These are phyloP conservation scores for Psilocybe azurescens DNA, from an alignment of 768 basidiomycete species.

Conservation along the genomic window DNA sequence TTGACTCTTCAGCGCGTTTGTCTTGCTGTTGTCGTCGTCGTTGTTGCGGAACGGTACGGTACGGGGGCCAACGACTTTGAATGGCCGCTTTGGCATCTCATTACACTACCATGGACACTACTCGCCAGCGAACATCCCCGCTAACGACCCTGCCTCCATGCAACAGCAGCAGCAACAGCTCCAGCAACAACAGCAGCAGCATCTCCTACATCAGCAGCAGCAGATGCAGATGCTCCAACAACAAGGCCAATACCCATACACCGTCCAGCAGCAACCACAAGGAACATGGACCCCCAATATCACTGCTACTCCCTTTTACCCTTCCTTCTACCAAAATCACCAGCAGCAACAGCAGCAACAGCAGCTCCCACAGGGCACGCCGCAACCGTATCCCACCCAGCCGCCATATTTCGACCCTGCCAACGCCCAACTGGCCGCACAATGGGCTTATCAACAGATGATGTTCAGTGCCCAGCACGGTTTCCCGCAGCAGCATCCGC, in stretches of 20 bases:
- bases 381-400: constrained; percentile 56
- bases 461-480: constrained; percentile 76
- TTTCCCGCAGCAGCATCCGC: constrained; percentile 40
- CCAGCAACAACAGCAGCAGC: constrained; percentile 6
- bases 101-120: constrained; percentile 65
- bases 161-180: not conserved
- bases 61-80: constrained; percentile 30
- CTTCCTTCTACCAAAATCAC: constrained; percentile 76
- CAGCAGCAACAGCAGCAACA: constrained; percentile 57
- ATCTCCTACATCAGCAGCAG: constrained; percentile 30
- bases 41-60: constrained; percentile 1
- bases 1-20: not conserved
- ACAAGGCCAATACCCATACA: constrained; percentile 19
- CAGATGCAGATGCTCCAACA: constrained; percentile 20
- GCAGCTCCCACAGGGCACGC: constrained; percentile 32
- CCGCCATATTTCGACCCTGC: constrained; percentile 75
- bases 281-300: constrained; percentile 74
- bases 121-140: constrained; percentile 68
- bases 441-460: constrained; percentile 94
- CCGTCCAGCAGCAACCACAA: constrained; percentile 60
- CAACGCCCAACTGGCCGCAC: constrained; percentile 77
- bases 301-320: constrained; percentile 73
- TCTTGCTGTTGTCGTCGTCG: not conserved
- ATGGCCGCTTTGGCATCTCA: constrained; percentile 83
- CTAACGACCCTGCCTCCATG: constrained; percentile 47